A percentile compares a stretch with the other conserved stretches of the same genome.
Conservation (phyloP, 2,329 filamentous ascomycete species). For the Nemania diffusa region DNA sequence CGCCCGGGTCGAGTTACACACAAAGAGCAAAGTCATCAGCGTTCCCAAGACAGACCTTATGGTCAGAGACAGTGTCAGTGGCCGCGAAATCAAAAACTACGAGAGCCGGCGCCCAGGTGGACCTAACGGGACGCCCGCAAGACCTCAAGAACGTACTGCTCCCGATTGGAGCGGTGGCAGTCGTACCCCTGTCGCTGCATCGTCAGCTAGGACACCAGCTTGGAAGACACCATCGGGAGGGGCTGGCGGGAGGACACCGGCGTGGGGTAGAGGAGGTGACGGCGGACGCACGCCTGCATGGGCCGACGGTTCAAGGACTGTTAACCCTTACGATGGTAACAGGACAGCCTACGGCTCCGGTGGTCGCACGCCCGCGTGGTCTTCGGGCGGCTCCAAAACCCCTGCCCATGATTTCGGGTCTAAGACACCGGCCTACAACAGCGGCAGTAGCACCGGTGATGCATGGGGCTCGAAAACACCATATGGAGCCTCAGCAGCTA, state of each 20-base stretch:
- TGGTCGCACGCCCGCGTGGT: conserved; percentile 80
- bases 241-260: conserved; percentile 68
- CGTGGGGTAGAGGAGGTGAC: conserved; percentile 66
- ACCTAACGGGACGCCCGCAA: conserved; percentile 57
- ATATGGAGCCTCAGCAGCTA: conserved; percentile 70
- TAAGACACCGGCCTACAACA: conserved; percentile 72
- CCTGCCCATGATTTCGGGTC: conserved; percentile 75
- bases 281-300: conserved; percentile 76
- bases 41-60: conserved; percentile 83
- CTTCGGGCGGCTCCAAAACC: conserved; percentile 76
- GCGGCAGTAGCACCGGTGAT: conserved; percentile 56
- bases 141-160: conserved; percentile 55
- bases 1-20: conserved; percentile 91
- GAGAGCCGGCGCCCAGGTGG: conserved; percentile 60
- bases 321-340: conserved; percentile 77
- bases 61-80: conserved; percentile 86
- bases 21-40: conserved; percentile 90
- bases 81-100: conserved; percentile 79
- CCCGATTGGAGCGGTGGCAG: conserved; percentile 72
- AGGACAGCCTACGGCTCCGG: conserved; percentile 82
- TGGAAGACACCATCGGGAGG: conserved; percentile 73
- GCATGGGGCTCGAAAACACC: conserved; percentile 83
- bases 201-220: conserved; percentile 77
- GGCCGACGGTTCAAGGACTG: conserved; percentile 73
- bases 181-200: conserved; percentile 73